A percentile compares a stretch with the other conserved stretches of the same genome.
These are phyloP conservation scores for Sporothrix curviconia DNA, from an alignment of 2,329 filamentous ascomycete genomes.

Conservation along the genomic window DNA sequence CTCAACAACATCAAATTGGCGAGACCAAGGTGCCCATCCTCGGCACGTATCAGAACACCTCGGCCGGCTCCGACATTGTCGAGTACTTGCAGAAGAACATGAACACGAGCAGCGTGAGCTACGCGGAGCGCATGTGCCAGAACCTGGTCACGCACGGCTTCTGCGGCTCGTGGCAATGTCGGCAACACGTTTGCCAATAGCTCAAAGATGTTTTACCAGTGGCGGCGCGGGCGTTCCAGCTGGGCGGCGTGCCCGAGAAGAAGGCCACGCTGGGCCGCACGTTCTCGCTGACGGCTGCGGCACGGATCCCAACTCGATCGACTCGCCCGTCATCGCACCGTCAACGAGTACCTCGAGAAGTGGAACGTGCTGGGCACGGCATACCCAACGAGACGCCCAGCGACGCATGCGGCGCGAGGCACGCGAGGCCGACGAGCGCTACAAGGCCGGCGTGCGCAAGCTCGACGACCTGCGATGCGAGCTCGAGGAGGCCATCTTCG, in stretches of 20 bases:
- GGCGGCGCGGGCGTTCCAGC: slow-evolving; percentile 84
- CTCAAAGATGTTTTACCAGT: slow-evolving; percentile 95
- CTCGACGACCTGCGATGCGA: slow-evolving; percentile 87
- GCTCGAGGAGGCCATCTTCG: slow-evolving; percentile 89
- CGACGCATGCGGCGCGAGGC: slow-evolving; percentile 82
- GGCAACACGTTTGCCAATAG: slow-evolving; percentile 96
- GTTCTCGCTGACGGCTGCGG: slow-evolving; percentile 57
- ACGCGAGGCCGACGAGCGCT: slow-evolving; percentile 83
- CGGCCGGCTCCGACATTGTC: slow-evolving; percentile 84
- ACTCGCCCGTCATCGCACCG: slow-evolving; percentile 74
- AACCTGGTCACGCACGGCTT: slow-evolving; percentile 83
- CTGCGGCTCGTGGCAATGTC: slow-evolving; percentile 88
- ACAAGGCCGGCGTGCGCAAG: slow-evolving; percentile 78
- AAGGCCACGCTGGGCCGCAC: slow-evolving; percentile 66
- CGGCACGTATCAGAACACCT: slow-evolving; percentile 90
- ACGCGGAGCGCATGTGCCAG: slow-evolving; percentile 91
- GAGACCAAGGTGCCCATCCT: slow-evolving; percentile 95
- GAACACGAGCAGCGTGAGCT: slow-evolving; percentile 75
- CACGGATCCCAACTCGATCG: slow-evolving; percentile 44
- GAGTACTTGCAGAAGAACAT: slow-evolving; percentile 90
- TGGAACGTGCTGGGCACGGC: slow-evolving; percentile 91
- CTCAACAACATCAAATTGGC: slow-evolving; percentile 78
- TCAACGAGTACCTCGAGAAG: slow-evolving; percentile 81
- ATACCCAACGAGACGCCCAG: slow-evolving; percentile 85
- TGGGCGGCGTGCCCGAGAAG: slow-evolving; percentile 83